Conservation (phyloP, 257 asterid genomes). For the Gynochthodes officinalis region DNA sequence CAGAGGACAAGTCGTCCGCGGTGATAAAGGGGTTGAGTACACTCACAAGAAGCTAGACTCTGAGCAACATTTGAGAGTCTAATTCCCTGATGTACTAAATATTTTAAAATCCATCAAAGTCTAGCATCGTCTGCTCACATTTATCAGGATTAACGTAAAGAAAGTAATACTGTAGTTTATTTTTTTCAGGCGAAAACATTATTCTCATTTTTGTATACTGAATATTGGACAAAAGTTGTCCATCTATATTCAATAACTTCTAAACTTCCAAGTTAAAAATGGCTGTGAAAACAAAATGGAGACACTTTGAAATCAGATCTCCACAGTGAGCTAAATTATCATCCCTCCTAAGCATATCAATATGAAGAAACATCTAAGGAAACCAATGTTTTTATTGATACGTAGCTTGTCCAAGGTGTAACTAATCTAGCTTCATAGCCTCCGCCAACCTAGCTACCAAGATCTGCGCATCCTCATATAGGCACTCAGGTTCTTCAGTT, state of each 20-base stretch:
- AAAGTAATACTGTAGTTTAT: not conserved
- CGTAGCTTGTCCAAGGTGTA: not conserved
- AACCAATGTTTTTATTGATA: too few relatives aligned
- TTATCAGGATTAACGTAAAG: not conserved
- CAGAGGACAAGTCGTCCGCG: constrained; percentile 60
- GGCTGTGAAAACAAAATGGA: not conserved
- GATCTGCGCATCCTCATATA: not conserved
- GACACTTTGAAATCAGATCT: not conserved
- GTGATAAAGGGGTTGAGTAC: constrained; percentile 53
- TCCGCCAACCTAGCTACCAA: not conserved
- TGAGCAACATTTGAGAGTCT: not conserved
- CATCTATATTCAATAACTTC: not conserved
- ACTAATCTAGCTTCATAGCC: not conserved
- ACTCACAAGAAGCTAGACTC: constrained; percentile 50
- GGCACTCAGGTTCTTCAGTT: too few relatives aligned
- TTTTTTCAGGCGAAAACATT: not conserved
- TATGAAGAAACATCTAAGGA: too few relatives aligned
- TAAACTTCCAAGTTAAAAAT: not conserved
- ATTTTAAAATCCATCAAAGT: not conserved
- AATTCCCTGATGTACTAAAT: too few relatives aligned
- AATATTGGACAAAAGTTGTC: not conserved
- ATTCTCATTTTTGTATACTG: not conserved
- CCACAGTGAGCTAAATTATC: too few relatives aligned
- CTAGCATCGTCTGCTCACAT: not conserved
- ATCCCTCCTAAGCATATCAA: too few relatives aligned